Percentiles rank a stretch among this genome's conserved stretches.
Conservation (phyloP, 164 flowering plant species). For the Sedum album region DNA sequence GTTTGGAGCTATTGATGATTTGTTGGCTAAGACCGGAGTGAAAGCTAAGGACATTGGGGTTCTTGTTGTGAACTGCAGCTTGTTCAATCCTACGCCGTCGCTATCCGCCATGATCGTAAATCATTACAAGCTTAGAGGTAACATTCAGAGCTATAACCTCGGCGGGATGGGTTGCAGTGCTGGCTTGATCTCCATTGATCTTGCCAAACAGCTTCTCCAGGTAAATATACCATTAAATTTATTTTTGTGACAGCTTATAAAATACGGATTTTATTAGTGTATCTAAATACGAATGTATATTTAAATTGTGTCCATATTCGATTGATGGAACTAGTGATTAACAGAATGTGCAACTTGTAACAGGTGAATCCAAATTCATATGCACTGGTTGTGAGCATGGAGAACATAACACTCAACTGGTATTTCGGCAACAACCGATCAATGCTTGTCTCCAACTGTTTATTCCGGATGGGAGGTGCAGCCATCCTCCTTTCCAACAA, state of each 20-base stretch:
- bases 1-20: slow-evolving; percentile 70
- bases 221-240: slow-evolving; percentile 18
- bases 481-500: slow-evolving; percentile 76
- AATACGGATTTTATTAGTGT: not conserved
- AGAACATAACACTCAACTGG: slow-evolving; percentile 80
- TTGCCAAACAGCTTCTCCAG: slow-evolving; percentile 77
- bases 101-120: slow-evolving; percentile 70
- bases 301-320: too few relatives aligned
- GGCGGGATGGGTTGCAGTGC: slow-evolving; percentile 97
- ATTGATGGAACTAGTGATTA: too few relatives aligned
- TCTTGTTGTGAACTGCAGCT: slow-evolving; percentile 67
- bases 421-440: slow-evolving; percentile 78
- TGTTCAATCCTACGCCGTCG: slow-evolving; percentile 75
- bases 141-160: slow-evolving; percentile 58
- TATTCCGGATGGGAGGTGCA: slow-evolving; percentile 87
- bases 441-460: slow-evolving; percentile 78
- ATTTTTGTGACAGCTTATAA: not conserved
- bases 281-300: too few relatives aligned
- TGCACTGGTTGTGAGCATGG: slow-evolving; percentile 84
- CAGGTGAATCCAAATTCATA: slow-evolving; percentile 70
- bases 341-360: not conserved
- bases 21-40: slow-evolving; percentile 57
- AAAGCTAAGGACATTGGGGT: slow-evolving; percentile 74
- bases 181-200: slow-evolving; percentile 75
- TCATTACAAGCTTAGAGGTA: slow-evolving; percentile 70